These are phyloP conservation scores for Pichia sp. DNA, from an alignment of 1,139 yeast genomes.

Conservation along the genomic window DNA sequence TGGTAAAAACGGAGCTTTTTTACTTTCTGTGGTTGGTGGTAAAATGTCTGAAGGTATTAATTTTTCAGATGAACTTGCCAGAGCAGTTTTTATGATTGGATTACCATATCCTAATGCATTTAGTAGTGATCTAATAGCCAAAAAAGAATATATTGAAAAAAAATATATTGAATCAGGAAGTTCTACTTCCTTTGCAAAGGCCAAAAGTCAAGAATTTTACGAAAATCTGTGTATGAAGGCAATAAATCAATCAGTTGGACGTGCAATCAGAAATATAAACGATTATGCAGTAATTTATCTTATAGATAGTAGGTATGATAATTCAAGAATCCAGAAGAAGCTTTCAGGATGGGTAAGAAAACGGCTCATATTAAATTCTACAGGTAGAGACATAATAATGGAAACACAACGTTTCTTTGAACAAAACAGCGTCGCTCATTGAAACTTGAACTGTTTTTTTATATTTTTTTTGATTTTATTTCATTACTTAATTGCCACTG, in stretches of 20 bases:
- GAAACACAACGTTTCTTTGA: background rate
- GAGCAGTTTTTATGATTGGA: conserved; percentile 86
- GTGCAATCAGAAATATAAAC: conserved; percentile 78
- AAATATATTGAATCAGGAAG: conserved; percentile 36
- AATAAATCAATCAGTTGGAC: conserved; percentile 87
- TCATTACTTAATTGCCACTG: too few relatives aligned
- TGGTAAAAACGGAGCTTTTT: conserved; percentile 47
- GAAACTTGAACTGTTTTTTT: too few relatives aligned
- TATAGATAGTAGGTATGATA: conserved; percentile 57
- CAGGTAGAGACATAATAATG: too few relatives aligned
- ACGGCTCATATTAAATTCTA: conserved; percentile 22
- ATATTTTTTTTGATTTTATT: too few relatives aligned
- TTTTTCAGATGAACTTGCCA: conserved; percentile 77
- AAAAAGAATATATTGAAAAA: conserved; percentile 56
- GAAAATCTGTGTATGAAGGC: conserved; percentile 90
- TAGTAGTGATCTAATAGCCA: conserved; percentile 79
- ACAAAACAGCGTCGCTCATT: too few relatives aligned
- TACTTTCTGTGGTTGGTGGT: conserved; percentile 90
- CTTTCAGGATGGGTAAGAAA: conserved; percentile 74
- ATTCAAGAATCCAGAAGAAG: conserved; percentile 46
- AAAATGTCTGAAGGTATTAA: conserved; percentile 92
- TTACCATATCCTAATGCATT: conserved; percentile 84
- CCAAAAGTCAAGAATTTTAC: conserved; percentile 54
- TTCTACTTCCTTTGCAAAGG: conserved; percentile 36
- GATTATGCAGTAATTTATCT: conserved; percentile 77